Evolutionary conservation across 2,329 filamentous ascomycete genomes (phyloP).

Genomic region (Penicillium hordei): DNA sequence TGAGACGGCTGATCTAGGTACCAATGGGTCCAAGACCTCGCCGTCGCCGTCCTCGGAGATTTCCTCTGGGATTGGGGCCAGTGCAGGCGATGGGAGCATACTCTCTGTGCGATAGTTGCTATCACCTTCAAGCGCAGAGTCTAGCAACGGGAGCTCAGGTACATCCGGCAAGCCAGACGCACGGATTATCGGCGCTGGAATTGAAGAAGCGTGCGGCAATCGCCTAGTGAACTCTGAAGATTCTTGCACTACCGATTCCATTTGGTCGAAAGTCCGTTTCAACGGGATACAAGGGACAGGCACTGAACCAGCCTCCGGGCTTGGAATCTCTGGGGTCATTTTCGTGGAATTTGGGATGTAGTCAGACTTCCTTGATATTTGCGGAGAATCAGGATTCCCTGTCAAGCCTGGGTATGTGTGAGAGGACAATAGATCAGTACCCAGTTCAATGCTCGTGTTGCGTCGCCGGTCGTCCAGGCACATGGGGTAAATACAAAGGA

Average conservation of each 20-base stretch:
- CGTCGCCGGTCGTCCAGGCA: neutral
- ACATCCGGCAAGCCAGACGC: neutral
- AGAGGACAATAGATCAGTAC: neutral
- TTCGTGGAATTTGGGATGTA: neutral
- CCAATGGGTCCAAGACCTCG: neutral
- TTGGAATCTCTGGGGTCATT: neutral
- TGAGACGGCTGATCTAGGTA: neutral
- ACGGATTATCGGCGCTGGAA: neutral
- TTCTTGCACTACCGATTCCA: neutral
- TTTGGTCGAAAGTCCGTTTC: constrained; percentile 1
- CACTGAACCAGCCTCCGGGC: no score
- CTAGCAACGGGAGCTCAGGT: neutral
- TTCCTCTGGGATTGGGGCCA: neutral
- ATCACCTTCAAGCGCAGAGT: neutral
- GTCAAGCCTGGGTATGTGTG: neutral
- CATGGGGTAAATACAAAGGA: constrained; percentile 1
- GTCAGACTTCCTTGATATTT: neutral
- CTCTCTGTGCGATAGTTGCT: neutral
- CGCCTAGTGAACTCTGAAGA: neutral
- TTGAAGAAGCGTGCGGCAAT: neutral
- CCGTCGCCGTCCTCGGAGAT: neutral
- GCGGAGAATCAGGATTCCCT: neutral
- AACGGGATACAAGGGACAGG: neutral
- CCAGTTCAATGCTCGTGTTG: neutral
- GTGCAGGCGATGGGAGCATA: neutral